Evolutionary conservation across 2,329 filamentous ascomycete species (phyloP).

Genomic region (Tolypocladium paradoxum): DNA sequence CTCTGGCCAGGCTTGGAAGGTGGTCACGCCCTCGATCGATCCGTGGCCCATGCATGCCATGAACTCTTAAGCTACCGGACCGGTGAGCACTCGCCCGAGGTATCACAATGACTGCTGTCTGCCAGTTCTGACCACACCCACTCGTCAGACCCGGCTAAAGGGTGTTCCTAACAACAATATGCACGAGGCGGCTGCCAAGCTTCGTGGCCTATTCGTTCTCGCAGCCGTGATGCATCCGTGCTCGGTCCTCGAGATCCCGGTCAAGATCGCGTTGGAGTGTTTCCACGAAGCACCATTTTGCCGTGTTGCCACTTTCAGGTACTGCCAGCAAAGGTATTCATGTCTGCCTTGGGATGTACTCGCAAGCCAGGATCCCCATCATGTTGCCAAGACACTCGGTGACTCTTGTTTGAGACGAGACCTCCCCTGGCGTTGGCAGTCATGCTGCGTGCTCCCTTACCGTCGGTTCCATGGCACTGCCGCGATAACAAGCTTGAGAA

Average conservation of each 20-base stretch:
- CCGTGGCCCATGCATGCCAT: neutral
- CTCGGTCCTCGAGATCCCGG: neutral
- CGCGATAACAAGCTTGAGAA: neutral
- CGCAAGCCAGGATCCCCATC: neutral
- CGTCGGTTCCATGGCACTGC: neutral
- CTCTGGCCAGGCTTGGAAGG: neutral
- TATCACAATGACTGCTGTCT: neutral
- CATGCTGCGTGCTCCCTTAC: neutral
- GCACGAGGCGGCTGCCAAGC: neutral
- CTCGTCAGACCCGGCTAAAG: neutral
- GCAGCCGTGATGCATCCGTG: neutral
- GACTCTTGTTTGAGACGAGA: neutral
- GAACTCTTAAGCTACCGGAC: neutral
- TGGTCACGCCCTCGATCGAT: neutral
- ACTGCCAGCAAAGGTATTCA: neutral
- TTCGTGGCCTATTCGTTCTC: neutral
- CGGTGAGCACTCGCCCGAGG: neutral
- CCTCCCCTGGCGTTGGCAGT: neutral
- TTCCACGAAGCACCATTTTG: neutral
- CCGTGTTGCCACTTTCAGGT: neutral
- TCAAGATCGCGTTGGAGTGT: neutral
- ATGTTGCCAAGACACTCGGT: neutral
- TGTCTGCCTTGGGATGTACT: neutral
- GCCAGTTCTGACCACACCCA: neutral
- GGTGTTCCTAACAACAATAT: neutral